A percentile compares a stretch with the other conserved stretches of the same genome.
phyloP scores from a whole-genome alignment of 179 eudicot species.

The Dionaea muscipula region DNA sequence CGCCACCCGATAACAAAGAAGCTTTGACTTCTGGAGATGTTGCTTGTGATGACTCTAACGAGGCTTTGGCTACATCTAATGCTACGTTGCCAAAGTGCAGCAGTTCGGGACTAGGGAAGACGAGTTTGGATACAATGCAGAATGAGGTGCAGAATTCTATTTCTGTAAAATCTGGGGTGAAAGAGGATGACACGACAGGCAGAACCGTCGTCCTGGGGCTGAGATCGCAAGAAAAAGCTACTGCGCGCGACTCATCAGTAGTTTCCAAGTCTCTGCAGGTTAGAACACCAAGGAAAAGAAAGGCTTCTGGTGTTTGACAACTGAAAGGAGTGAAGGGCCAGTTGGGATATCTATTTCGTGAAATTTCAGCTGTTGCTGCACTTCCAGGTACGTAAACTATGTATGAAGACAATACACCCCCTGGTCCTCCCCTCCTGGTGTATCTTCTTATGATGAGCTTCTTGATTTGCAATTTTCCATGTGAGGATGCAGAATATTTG shows the following conservation, averaged over 20 bases:
- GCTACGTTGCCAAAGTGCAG: constrained; percentile 4
- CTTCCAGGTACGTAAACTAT: no score
- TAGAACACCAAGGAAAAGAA: constrained; percentile 17
- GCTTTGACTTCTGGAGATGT: neutral
- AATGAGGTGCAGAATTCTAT: constrained; percentile 10
- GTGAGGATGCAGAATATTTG: no score
- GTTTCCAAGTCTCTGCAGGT: constrained; percentile 12
- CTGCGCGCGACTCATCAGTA: constrained; percentile 12
- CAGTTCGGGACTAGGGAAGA: neutral
- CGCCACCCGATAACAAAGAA: neutral
- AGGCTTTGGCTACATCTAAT: constrained; percentile 11
- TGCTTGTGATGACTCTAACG: constrained; percentile 15
- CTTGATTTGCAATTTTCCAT: no score
- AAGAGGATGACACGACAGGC: constrained; percentile 12
- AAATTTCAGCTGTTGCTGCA: neutral
- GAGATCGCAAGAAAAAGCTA: constrained; percentile 10
- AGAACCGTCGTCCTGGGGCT: constrained; percentile 8
- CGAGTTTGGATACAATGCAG: constrained; percentile 9
- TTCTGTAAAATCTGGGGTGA: constrained; percentile 23
- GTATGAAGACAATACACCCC: no score
- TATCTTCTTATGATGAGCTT: no score
- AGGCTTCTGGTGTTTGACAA: constrained; percentile 16
- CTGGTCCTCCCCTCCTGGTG: no score
- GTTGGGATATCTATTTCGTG: no score
- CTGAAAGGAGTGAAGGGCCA: no score